Evolutionary conservation across 2,329 filamentous ascomycete species (phyloP), one percentile per base, ranked within the genome.

Genomic region (Xylaria sp.): DNA sequence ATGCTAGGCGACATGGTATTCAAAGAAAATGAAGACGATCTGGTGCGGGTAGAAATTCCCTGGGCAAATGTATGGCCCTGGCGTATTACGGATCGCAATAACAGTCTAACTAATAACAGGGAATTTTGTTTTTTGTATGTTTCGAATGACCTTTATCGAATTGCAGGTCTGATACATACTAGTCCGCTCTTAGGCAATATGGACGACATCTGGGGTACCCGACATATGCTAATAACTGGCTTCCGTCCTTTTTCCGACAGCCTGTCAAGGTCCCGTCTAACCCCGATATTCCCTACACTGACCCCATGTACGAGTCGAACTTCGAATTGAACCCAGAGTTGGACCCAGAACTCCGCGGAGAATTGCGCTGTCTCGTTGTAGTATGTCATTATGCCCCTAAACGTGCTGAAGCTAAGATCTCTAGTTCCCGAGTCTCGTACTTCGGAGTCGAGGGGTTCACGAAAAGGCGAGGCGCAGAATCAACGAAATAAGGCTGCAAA

Each of bases 341-440:
- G 52, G 18, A 2, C n/a, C n/a, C 4, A 10, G 18, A 10, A 10
- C 20, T 28, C 28, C 46, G 9, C 18, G n/a, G 6, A 10, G n/a
- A 23, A n/a, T 8, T 9, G n/a, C 39, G 20, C 55, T n/a, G 56
- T 28, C 48, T 20, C 46, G 60, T 60, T 52, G 23, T 60, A 23
- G 63, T 66, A 60, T 10, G 63, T 46, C 25, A 8, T n/a, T 8
- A n/a, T 13, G 7, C 52, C 4, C 9, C 25, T 55, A 3, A 12
- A 25, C 12, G 8, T 10, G 12, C 48, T 12, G 20, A 20, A 2
- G n/a, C 39, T 66, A 31, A 66, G 10, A 28, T 18, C 1, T 18
- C 4, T 9, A 66, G 63, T 54, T 66, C 10, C 63, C 63, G 39
- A 37, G 23, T 66, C 48, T 66, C 23, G 18, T 60, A 6, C 63